Evolutionary conservation across 2,329 filamentous ascomycete genomes (phyloP).

Genomic region (Arthrobotrys pseudoclavata): DNA sequence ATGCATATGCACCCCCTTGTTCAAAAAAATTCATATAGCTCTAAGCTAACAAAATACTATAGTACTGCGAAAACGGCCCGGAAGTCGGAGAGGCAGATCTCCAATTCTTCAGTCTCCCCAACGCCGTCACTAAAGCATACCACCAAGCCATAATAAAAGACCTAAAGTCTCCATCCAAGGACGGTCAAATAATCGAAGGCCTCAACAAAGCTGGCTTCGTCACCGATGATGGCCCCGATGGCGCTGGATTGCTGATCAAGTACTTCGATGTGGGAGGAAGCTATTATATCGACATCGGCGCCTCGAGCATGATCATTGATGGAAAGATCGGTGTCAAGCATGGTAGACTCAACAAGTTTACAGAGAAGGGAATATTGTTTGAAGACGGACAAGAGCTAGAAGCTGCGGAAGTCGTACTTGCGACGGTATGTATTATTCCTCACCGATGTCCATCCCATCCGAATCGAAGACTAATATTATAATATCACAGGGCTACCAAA

Average conservation of each 20-base stretch:
- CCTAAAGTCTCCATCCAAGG: conserved; percentile 61
- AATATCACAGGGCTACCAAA: conserved; percentile 71
- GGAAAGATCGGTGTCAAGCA: conserved; percentile 76
- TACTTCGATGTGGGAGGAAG: conserved; percentile 77
- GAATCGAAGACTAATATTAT: conserved; percentile 65
- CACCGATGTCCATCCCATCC: not conserved
- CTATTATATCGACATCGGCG: conserved; percentile 79
- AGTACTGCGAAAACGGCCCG: conserved; percentile 70
- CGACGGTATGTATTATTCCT: conserved; percentile 67
- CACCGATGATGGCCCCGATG: conserved; percentile 73
- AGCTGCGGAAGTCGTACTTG: conserved; percentile 75
- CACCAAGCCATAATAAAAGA: conserved; percentile 65
- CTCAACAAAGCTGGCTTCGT: conserved; percentile 74
- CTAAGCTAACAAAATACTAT: conserved; percentile 61
- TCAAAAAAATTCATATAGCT: not conserved
- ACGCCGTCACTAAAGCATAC: conserved; percentile 73
- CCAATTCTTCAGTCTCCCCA: conserved; percentile 72
- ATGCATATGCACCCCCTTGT: conserved; percentile 56
- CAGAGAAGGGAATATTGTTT: conserved; percentile 68
- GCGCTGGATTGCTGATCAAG: conserved; percentile 73
- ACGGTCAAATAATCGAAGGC: conserved; percentile 66
- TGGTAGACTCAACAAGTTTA: conserved; percentile 71
- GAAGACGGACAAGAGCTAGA: conserved; percentile 72
- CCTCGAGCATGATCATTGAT: conserved; percentile 73
- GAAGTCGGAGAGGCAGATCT: conserved; percentile 77